Base-by-base conservation (phyloP, 352 stramenopile genomes). In the Elongisporangium anandrum region DNA sequence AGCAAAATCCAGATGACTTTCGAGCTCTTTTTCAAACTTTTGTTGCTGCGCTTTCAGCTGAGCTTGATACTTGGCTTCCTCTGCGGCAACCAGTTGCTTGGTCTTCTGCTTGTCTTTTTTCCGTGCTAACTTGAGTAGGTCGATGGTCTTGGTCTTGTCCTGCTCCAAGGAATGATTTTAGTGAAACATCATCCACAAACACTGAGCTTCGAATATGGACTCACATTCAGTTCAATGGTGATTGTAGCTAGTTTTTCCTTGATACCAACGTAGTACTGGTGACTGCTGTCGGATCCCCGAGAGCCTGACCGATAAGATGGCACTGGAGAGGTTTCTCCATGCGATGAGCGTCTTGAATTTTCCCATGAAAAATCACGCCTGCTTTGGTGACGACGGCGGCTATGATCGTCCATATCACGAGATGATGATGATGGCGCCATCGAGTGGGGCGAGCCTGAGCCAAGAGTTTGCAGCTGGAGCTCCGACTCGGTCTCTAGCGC, bases 141-240 rank as follows among this genome's bases (percentile, higher is more conserved):
- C 81, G 12, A 92, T 90, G n/a, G 84, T 94, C 60, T 94, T 90
- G 38, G 72, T 85, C 56, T 94, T 94, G 66, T 92, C 84, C 84
- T 94, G 54, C 0, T 50, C 34, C 8, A 41, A 59, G 2, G 2
- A 20, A 29, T 64, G 45, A 64, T 4, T 20, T 4, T 23, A 7
- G 7, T 34, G 4, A 34, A 34, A 34, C 24, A 34, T 34, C 24
- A 34, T 34, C 4, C 24, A n/a, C 12, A 17, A 12, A 15, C 50
- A 66, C 4, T 24, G 48, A 52, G 15, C 39, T 13, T 19, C 3
- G 3, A 12, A 16, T 26, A 41, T 12, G 8, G 22, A 61, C 73
- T 29, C 65, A 90, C 84, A 63, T 91, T 79, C 29, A 94, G 69
- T 54, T 94, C 84, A 48, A 94, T 90, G 19, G 72, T 79, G 59